A percentile compares a stretch with the other conserved stretches of the same genome.
These are phyloP conservation scores for Chrysopogon serrulatus DNA, from an alignment of 176 grass and related monocot genomes.

Conservation along the genomic window DNA sequence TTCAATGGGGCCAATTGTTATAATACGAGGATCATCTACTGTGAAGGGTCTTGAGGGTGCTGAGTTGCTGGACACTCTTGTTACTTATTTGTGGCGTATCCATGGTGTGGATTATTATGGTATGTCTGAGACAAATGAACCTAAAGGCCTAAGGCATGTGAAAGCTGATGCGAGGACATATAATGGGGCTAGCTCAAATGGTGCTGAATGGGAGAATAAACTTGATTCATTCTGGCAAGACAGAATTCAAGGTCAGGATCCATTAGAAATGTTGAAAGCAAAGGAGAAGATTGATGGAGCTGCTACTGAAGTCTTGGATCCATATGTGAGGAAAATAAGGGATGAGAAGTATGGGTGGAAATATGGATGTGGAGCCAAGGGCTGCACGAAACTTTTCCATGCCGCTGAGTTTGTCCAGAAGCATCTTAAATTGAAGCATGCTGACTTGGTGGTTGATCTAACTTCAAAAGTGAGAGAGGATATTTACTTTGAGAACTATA, in stretches of 20 bases:
- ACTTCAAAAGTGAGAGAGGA: slow-evolving; percentile 94
- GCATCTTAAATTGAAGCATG: slow-evolving; percentile 95
- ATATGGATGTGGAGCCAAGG: slow-evolving; percentile 97
- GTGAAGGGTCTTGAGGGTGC: slow-evolving; percentile 97
- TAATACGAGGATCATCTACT: slow-evolving; percentile 78
- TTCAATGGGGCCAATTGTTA: slow-evolving; percentile 87
- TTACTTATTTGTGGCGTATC: slow-evolving; percentile 92
- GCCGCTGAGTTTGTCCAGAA: slow-evolving; percentile 96
- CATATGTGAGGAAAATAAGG: slow-evolving; percentile 92
- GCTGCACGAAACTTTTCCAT: slow-evolving; percentile 99
- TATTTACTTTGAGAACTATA: slow-evolving; percentile 97
- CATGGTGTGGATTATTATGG: slow-evolving; percentile 99
- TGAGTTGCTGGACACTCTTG: slow-evolving; percentile 82
- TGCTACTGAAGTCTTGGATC: slow-evolving; percentile 76
- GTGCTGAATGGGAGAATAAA: slow-evolving; percentile 87
- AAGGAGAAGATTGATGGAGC: slow-evolving; percentile 93
- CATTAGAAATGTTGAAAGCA: slow-evolving; percentile 72
- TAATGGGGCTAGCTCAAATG: slow-evolving; percentile 58
- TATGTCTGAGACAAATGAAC: slow-evolving; percentile 80
- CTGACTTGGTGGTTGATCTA: slow-evolving; percentile 72
- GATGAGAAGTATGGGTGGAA: slow-evolving; percentile 99
- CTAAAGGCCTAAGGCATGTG: slow-evolving; percentile 78
- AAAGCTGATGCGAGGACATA: slow-evolving; percentile 74
- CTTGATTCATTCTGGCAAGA: slow-evolving; percentile 86
- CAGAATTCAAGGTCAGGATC: slow-evolving; percentile 82